These are phyloP conservation scores for Epicoccum nigrum DNA, from an alignment of 2,329 filamentous ascomycete genomes.

Conservation along the genomic window DNA sequence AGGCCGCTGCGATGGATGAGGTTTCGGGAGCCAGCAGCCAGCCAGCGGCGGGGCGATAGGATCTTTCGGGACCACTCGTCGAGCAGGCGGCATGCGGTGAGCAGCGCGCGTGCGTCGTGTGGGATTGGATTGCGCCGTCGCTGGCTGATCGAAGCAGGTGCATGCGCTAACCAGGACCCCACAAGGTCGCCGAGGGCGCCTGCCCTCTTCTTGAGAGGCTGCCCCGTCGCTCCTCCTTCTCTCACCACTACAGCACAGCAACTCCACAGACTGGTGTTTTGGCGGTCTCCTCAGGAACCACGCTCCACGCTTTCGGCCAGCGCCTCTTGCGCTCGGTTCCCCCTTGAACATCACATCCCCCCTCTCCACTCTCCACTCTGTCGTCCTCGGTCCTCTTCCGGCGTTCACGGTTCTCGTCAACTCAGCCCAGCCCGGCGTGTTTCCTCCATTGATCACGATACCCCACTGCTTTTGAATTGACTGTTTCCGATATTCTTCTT, in stretches of 20 bases:
- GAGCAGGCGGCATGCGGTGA: constrained; percentile 13
- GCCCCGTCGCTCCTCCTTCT: constrained; percentile 33
- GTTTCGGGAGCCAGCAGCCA: constrained; percentile 4
- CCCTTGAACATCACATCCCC: constrained; percentile 34
- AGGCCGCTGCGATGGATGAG: constrained; percentile 1
- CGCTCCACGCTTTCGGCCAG: constrained; percentile 50
- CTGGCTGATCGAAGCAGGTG: constrained; percentile 13
- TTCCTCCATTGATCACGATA: constrained; percentile 44
- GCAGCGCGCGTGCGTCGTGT: constrained; percentile 10
- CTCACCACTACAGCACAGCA: constrained; percentile 36
- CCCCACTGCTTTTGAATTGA: constrained; percentile 40
- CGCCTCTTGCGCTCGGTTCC: constrained; percentile 50
- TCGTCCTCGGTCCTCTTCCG: constrained; percentile 41
- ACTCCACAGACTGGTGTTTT: constrained; percentile 41
- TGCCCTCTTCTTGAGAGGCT: constrained; percentile 28
- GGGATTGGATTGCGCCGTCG: constrained; percentile 11
- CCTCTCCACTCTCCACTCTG: constrained; percentile 31
- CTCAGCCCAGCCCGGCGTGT: constrained; percentile 28
- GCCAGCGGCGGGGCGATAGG: constrained; percentile 13
- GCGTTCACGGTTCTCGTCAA: constrained; percentile 47
- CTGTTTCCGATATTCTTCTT: constrained; percentile 23
- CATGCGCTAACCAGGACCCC: constrained; percentile 1
- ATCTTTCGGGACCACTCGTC: neutral
- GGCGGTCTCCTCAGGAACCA: constrained; percentile 43
- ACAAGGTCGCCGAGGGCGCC: constrained; percentile 21